Conservation (phyloP, 148 eudicot species). For the Vaccinium myrtillus region DNA sequence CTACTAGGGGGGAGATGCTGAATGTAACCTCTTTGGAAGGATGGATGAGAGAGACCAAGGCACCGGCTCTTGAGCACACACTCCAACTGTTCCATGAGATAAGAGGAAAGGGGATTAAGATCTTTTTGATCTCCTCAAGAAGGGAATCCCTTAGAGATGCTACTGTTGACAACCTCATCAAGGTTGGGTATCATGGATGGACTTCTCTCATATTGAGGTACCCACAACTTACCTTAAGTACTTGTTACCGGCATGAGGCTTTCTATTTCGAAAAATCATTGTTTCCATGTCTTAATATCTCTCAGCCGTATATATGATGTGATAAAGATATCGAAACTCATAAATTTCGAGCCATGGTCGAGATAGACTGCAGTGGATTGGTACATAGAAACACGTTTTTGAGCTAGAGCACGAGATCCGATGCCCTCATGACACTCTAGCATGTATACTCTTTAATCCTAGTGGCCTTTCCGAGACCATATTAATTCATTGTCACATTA, state of each 20-base stretch:
- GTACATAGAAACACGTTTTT: not conserved
- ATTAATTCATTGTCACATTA: not conserved
- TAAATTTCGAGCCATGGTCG: not conserved
- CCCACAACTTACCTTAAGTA: not conserved
- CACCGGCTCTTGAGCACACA: conserved; percentile 46
- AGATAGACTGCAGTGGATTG: not conserved
- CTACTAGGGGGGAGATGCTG: conserved; percentile 40
- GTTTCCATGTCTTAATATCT: not conserved
- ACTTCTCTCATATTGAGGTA: conserved; percentile 45
- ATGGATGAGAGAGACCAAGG: conserved; percentile 45
- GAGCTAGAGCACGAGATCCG: not conserved
- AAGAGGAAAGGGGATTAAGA: conserved; percentile 35
- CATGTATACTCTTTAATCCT: not conserved
- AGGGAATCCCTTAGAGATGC: conserved; percentile 46
- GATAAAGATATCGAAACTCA: not conserved
- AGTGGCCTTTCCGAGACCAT: not conserved
- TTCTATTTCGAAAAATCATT: not conserved
- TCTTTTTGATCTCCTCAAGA: conserved; percentile 47
- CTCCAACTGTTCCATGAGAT: conserved; percentile 38
- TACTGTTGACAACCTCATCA: conserved; percentile 48
- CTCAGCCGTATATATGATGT: not conserved
- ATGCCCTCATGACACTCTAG: not conserved
- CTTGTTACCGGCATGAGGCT: not conserved
- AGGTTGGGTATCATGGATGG: conserved; percentile 59
- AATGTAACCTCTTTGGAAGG: conserved; percentile 39